A percentile compares a stretch with the other conserved stretches of the same genome.
Evolutionary conservation across 345 rosid genomes (phyloP).

Genomic region (Populus tremula): DNA sequence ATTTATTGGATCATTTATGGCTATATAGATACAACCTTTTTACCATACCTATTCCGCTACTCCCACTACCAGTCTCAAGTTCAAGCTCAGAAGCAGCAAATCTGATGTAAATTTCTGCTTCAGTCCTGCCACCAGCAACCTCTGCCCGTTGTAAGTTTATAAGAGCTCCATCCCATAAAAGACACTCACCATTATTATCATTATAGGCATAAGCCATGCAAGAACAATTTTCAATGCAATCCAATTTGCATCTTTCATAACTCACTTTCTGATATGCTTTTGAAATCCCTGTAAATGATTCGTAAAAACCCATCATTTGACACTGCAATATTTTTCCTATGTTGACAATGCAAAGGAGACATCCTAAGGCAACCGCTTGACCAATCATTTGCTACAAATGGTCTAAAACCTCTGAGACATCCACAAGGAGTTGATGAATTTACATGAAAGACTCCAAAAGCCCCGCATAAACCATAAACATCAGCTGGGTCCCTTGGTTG

Average conservation of each 20-base stretch:
- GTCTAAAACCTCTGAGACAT: conserved; percentile 8
- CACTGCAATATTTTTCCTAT: background rate
- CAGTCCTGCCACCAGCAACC: background rate
- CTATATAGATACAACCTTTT: no score
- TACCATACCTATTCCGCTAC: background rate
- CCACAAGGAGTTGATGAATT: background rate
- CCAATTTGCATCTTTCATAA: background rate
- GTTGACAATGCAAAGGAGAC: conserved; percentile 1
- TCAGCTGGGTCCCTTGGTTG: no score
- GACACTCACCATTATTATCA: background rate
- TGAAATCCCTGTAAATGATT: background rate
- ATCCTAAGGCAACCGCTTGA: conserved; percentile 25
- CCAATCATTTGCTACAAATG: background rate
- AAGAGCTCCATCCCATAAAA: background rate
- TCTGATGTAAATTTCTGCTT: background rate
- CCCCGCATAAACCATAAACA: no score
- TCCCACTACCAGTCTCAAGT: background rate
- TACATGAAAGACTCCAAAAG: no score
- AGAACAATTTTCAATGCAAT: background rate
- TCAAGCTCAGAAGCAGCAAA: background rate
- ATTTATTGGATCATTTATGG: no score
- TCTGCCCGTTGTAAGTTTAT: background rate
- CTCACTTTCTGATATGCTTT: background rate
- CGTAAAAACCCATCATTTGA: conserved; percentile 11
- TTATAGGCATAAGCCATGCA: background rate